These are phyloP conservation scores for Euphorbia corollata DNA, from an alignment of 441 rosid species.

Conservation along the genomic window DNA sequence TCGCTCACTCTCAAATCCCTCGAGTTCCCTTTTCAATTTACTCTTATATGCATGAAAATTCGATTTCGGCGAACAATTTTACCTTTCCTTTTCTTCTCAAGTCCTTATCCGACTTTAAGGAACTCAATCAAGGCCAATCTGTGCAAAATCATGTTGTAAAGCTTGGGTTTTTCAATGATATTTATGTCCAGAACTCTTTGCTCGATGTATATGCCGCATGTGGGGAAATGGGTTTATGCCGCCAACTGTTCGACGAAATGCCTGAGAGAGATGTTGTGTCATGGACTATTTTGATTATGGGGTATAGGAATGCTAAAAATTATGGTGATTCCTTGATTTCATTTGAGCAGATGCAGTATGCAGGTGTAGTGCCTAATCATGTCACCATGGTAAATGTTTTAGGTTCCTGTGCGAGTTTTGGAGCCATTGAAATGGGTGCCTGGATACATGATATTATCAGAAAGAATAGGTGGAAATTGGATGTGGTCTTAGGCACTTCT, in stretches of 20 bases:
- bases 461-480: conserved; percentile 41
- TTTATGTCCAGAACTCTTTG: conserved; percentile 39
- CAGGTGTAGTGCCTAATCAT: conserved; percentile 41
- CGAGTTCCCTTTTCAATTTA: conserved; percentile 33
- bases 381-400: conserved; percentile 54
- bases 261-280: conserved; percentile 48
- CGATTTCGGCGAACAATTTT: conserved; percentile 34
- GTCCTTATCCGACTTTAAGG: conserved; percentile 37
- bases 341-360: conserved; percentile 46
- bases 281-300: conserved; percentile 50
- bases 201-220: conserved; percentile 34
- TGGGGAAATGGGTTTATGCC: conserved; percentile 33
- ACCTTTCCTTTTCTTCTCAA: conserved; percentile 53
- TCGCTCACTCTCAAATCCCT: conserved; percentile 37
- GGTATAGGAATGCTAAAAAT: conserved; percentile 27
- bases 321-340: conserved; percentile 42
- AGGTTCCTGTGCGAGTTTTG: conserved; percentile 35
- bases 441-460: conserved; percentile 46
- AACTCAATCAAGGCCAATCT: conserved; percentile 26
- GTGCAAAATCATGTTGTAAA: conserved; percentile 41
- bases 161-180: conserved; percentile 35
- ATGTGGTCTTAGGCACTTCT: conserved; percentile 45
- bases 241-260: conserved; percentile 50
- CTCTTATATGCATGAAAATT: conserved; percentile 28
- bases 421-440: conserved; percentile 44